Base-by-base conservation (phyloP, 2,329 filamentous ascomycete species). In the Xylaria sp. region DNA sequence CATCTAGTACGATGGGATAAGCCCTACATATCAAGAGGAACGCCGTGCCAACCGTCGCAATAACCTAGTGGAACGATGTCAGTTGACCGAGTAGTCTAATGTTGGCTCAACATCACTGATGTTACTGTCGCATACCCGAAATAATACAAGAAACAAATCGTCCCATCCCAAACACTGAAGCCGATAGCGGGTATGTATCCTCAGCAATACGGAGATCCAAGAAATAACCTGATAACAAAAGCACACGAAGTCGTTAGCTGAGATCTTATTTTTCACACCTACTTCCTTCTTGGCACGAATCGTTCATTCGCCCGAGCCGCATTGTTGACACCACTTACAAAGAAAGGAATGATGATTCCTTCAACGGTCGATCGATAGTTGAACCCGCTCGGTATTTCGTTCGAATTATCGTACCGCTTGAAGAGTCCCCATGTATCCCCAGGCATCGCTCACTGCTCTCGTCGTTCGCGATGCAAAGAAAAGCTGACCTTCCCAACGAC, bases 101-200 rank as follows among this genome's bases (percentile, higher is more conserved):
- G 8, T 15, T 6, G 25, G 21, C 11, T 12, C 9, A 15, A 4
- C 21, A 12, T 5, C 8, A 31, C 14, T 5, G 14, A 31, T 31
- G n/a, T 38, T 40, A 12, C 35, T 46, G 21, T 42, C 21, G 21
- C 46, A 6, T 67, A 77, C 72, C 63, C 73, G 60, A 55, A 73
- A 75, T 19, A 77, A 50, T 1, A 76, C 56, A 17, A 78, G 72
- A 42, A 77, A 77, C 0, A 77, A 25, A 61, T 78, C 76, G 51
- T 78, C 76, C 72, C 70, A 76, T 17, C 76, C 76, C 4, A 75
- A 56, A 19, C 71, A 71, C 28, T 62, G 66, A 31, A 76, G 60
- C 31, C 70, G 65, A 23, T 70, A 64, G 14, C 76, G 71, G 6
- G 73, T 70, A 37, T 70, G 73, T 58, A 75, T 37, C 49, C 73